Percentiles rank a stretch among this genome's conserved stretches.
phyloP scores from a whole-genome alignment of 768 basidiomycete genomes.

The Daedaleopsis sinensis region DNA sequence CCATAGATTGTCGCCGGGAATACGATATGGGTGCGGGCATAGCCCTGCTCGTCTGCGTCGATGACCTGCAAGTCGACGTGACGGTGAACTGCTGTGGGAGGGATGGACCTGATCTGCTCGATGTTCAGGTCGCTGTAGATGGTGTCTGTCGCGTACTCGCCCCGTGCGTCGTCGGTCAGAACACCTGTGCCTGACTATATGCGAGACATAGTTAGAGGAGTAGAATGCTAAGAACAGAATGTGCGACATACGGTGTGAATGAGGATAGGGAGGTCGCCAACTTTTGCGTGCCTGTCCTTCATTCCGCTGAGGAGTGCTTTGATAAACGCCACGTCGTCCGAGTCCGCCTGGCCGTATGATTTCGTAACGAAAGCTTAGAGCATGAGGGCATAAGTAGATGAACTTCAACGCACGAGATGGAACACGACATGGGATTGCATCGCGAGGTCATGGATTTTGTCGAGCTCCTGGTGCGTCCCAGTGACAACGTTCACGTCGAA shows the following conservation, averaged over 20 bases:
- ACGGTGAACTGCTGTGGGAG: slow-evolving; percentile 49
- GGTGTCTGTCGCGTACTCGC: slow-evolving; percentile 39
- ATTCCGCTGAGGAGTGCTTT: slow-evolving; percentile 54
- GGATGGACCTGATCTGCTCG: slow-evolving; percentile 48
- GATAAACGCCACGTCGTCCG: slow-evolving; percentile 49
- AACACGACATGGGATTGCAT: slow-evolving; percentile 45
- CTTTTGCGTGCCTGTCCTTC: slow-evolving; percentile 46
- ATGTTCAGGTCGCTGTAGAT: slow-evolving; percentile 56
- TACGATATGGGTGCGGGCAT: slow-evolving; percentile 54
- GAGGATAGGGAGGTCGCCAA: slow-evolving; percentile 47
- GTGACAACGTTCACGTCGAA: slow-evolving; percentile 25
- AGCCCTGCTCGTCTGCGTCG: slow-evolving; percentile 52
- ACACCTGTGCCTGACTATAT: slow-evolving; percentile 36
- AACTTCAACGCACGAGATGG: slow-evolving; percentile 6
- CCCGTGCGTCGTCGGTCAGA: slow-evolving; percentile 48
- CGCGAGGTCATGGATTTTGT: slow-evolving; percentile 41
- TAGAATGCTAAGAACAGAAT: background rate
- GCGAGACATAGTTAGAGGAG: background rate
- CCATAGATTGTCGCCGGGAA: slow-evolving; percentile 64
- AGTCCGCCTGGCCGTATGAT: slow-evolving; percentile 42
- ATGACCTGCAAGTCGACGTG: slow-evolving; percentile 51
- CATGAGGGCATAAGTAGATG: no score
- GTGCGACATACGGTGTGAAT: slow-evolving; percentile 61
- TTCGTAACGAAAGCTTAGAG: background rate
- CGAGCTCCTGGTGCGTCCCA: slow-evolving; percentile 34